Conservation (phyloP, 1,284 basidiomycete species). For the Fomes fomentarius region DNA sequence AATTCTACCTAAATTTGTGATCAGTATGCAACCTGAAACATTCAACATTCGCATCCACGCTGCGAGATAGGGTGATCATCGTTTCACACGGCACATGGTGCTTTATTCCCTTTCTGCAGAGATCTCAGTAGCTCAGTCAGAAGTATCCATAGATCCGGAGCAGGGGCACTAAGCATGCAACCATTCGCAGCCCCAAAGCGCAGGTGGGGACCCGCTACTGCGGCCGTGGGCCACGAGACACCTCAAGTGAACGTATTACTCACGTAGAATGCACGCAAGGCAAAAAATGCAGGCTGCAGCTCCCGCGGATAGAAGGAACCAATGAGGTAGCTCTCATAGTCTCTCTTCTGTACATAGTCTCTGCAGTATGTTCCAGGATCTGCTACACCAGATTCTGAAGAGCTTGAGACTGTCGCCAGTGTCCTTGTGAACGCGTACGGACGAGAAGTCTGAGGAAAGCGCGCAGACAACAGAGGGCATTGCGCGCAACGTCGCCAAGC, state of each 20-base stretch:
- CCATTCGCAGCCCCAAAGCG: no score
- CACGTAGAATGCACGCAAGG: conserved; percentile 88
- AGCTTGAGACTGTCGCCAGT: conserved; percentile 14
- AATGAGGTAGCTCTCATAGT: conserved; percentile 81
- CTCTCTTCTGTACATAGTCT: conserved; percentile 70
- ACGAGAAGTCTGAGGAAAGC: background rate
- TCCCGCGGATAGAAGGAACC: conserved; percentile 78
- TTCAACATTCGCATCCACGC: background rate
- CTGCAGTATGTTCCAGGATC: conserved; percentile 66
- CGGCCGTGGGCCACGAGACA: no score
- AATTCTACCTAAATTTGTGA: conserved; percentile 69
- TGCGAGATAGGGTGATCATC: background rate
- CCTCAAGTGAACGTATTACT: conserved; percentile 35
- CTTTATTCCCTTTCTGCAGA: no score
- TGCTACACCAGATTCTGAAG: conserved; percentile 32
- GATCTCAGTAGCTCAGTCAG: no score
- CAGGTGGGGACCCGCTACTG: no score
- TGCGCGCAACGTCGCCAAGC: background rate
- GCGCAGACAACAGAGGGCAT: background rate
- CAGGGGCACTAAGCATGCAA: background rate
- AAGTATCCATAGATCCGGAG: background rate
- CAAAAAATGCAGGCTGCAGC: conserved; percentile 74
- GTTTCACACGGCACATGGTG: no score
- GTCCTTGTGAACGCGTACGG: background rate
- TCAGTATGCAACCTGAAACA: background rate